Conservation (phyloP, 1,284 basidiomycete genomes). For the Austropuccinia psidii region DNA sequence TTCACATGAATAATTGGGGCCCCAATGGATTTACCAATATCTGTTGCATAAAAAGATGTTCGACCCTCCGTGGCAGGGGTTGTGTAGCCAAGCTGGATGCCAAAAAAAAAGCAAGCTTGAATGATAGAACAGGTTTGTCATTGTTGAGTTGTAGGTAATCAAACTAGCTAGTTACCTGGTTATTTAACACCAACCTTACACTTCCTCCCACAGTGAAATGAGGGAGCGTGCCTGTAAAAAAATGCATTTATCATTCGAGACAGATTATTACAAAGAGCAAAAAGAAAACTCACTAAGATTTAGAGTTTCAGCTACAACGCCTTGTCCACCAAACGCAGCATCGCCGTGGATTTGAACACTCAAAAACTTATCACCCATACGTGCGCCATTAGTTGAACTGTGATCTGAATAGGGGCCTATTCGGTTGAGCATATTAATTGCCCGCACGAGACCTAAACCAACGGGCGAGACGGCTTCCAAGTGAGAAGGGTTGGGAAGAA, state of each 20-base stretch:
- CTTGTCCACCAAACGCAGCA: constrained; percentile 79
- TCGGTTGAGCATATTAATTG: constrained; percentile 7
- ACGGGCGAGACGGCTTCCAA: constrained; percentile 79
- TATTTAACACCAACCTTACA: constrained; percentile 78
- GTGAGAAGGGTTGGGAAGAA: constrained; percentile 81
- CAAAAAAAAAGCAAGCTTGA: constrained; percentile 49
- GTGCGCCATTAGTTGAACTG: not conserved
- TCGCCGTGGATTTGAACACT: constrained; percentile 83
- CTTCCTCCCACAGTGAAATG: constrained; percentile 83
- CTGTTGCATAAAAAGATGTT: constrained; percentile 78
- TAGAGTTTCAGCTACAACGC: constrained; percentile 76
- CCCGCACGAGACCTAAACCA: constrained; percentile 56
- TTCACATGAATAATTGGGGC: constrained; percentile 85
- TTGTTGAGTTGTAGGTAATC: not conserved
- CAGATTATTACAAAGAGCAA: no score
- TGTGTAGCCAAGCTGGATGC: constrained; percentile 64
- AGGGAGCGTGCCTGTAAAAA: constrained; percentile 49
- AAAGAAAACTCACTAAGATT: constrained; percentile 48
- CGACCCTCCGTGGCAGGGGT: constrained; percentile 72
- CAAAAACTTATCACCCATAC: constrained; percentile 55
- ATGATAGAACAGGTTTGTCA: no score
- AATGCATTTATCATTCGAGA: not conserved
- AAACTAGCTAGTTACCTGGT: constrained; percentile 6
- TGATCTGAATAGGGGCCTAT: not conserved
- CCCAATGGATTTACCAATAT: constrained; percentile 80